Conservation (phyloP, 192 early-diverging fungal genomes). For the Jimgerdemannia lactiflua region DNA sequence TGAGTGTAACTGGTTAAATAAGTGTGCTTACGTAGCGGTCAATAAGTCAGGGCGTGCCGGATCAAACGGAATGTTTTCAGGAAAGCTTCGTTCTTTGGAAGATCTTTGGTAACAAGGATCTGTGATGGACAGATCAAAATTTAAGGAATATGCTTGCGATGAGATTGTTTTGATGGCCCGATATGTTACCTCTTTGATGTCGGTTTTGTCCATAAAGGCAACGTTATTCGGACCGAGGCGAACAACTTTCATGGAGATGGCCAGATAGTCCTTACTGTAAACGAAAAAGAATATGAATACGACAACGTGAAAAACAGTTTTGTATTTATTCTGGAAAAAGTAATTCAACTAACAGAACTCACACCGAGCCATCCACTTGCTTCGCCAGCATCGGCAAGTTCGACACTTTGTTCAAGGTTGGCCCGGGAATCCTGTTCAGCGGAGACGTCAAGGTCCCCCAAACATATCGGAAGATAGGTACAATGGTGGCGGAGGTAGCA, state of each 20-base stretch:
- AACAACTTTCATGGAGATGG: slow-evolving; percentile 13
- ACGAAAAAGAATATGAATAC: not conserved
- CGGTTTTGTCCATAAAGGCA: slow-evolving; percentile 23
- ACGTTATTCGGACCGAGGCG: slow-evolving; percentile 15
- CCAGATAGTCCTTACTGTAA: not conserved
- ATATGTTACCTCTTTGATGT: slow-evolving; percentile 22
- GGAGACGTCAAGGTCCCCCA: not conserved
- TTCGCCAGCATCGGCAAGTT: not conserved
- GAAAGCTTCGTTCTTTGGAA: slow-evolving; percentile 17
- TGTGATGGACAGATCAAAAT: not conserved
- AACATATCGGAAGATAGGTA: not conserved
- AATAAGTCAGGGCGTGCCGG: not conserved
- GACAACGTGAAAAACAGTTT: not conserved
- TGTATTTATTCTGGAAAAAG: not conserved
- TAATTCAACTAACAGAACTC: not conserved
- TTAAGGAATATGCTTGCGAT: not conserved
- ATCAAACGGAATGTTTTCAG: slow-evolving; percentile 28
- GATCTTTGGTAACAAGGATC: slow-evolving; percentile 16
- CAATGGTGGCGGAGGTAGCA: not conserved
- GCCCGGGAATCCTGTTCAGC: not conserved
- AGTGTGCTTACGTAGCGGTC: not conserved
- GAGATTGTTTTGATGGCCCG: not conserved
- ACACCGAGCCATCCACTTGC: not conserved
- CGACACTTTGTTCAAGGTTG: not conserved
- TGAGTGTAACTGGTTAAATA: slow-evolving; percentile 3